Conservation (phyloP, 768 basidiomycete genomes). For the Rickenella mellea region DNA sequence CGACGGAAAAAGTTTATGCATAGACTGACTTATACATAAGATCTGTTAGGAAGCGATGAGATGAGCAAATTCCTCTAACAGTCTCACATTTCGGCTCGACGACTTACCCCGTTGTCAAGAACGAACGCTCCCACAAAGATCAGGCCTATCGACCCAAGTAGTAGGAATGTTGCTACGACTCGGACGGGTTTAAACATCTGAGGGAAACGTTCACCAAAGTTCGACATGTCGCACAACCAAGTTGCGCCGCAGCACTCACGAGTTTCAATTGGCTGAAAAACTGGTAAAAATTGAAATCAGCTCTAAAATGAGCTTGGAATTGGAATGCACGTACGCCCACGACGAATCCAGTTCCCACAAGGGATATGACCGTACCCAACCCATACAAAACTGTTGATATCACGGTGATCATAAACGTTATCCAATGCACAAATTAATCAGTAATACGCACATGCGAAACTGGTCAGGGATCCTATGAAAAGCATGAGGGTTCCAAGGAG, state of each 20-base stretch:
- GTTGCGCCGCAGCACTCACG: conserved; percentile 28
- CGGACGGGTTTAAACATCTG: conserved; percentile 97
- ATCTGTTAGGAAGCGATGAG: background rate
- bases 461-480: conserved; percentile 55
- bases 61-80: background rate
- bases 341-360: conserved; percentile 85
- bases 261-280: conserved; percentile 76
- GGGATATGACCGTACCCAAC: conserved; percentile 71
- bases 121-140: conserved; percentile 86
- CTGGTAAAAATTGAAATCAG: conserved; percentile 25
- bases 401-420: background rate
- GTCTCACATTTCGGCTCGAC: background rate
- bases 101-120: conserved; percentile 32
- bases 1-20: background rate
- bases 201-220: background rate
- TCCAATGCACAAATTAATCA: conserved; percentile 3
- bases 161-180: conserved; percentile 67
- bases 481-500: conserved; percentile 71
- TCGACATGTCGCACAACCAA: background rate
- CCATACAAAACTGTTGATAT: conserved; percentile 60
- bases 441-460: conserved; percentile 62
- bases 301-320: background rate
- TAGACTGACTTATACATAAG: conserved; percentile 31
- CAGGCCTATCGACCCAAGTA: conserved; percentile 70
- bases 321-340: conserved; percentile 56